These are phyloP conservation scores for Extremus antarcticus DNA, from an alignment of 495 filamentous ascomycete species.

Conservation along the genomic window DNA sequence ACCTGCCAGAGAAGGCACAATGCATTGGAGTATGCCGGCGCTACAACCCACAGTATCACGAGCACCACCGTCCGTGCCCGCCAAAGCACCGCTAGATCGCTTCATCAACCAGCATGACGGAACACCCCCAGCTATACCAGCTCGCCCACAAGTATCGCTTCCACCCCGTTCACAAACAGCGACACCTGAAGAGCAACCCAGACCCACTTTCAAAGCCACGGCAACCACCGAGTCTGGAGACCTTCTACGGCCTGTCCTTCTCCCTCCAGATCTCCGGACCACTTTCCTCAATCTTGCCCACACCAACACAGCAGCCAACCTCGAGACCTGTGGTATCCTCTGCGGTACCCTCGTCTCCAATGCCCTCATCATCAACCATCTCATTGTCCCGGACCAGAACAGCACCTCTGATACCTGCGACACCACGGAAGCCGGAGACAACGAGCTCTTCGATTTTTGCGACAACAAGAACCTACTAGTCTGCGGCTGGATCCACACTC, in stretches of 20 bases:
- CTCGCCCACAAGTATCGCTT: not conserved
- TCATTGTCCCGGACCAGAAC: conserved; percentile 85
- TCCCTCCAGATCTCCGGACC: conserved; percentile 61
- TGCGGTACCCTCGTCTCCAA: conserved; percentile 86
- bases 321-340: conserved; percentile 91
- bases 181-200: conserved; percentile 17
- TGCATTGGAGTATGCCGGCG: conserved; percentile 10
- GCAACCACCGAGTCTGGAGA: conserved; percentile 81
- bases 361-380: conserved; percentile 75
- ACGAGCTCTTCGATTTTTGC: conserved; percentile 74
- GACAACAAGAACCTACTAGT: conserved; percentile 76
- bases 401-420: conserved; percentile 89
- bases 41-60: not conserved
- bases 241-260: conserved; percentile 75
- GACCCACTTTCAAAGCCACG: conserved; percentile 64
- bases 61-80: conserved; percentile 20
- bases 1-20: conserved; percentile 6
- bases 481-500: conserved; percentile 96
- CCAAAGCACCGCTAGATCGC: conserved; percentile 35
- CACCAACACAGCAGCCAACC: conserved; percentile 63
- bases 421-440: conserved; percentile 61
- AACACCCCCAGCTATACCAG: conserved; percentile 12
- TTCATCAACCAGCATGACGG: conserved; percentile 36
- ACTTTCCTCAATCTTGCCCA: conserved; percentile 61
- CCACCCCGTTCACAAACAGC: conserved; percentile 20